A percentile compares a stretch with the other conserved stretches of the same genome.
Evolutionary conservation across 2,329 filamentous ascomycete species (phyloP).

Genomic region (Blastomyces gilchristii): DNA sequence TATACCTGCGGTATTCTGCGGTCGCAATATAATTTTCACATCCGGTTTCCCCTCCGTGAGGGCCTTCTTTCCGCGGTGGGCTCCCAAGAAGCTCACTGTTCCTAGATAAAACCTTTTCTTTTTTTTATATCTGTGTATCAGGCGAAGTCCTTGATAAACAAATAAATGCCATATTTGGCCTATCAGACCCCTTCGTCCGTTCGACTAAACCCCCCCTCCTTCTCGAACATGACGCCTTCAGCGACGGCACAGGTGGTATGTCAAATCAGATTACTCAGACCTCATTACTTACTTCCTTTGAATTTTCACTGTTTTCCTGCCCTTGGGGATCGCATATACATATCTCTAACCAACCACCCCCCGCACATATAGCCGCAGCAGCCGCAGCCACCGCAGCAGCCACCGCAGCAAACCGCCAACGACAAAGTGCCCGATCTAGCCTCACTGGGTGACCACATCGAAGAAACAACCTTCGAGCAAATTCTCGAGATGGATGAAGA

Average conservation of each 20-base stretch:
- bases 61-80: not conserved
- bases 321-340: not conserved
- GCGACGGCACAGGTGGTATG: slow-evolving; percentile 9
- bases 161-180: slow-evolving; percentile 15
- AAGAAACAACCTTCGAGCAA: slow-evolving; percentile 73
- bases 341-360: not conserved
- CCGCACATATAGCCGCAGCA: slow-evolving; percentile 16
- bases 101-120: not conserved
- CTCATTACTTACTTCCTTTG: not conserved
- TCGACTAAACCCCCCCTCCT: slow-evolving; percentile 11
- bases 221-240: slow-evolving; percentile 15
- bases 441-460: slow-evolving; percentile 66
- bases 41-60: not conserved
- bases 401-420: slow-evolving; percentile 26
- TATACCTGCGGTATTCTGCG: not conserved
- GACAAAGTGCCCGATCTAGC: slow-evolving; percentile 42
- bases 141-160: not conserved
- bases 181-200: slow-evolving; percentile 10
- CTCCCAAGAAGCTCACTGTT: not conserved
- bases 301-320: not conserved
- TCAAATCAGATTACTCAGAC: slow-evolving; percentile 3
- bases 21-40: not conserved
- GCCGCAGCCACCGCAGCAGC: not conserved
- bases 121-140: not conserved
- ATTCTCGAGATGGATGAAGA: slow-evolving; percentile 98